Evolutionary conservation across 129 eudicot genomes (phyloP).

Genomic region (Tanacetum coccineum): DNA sequence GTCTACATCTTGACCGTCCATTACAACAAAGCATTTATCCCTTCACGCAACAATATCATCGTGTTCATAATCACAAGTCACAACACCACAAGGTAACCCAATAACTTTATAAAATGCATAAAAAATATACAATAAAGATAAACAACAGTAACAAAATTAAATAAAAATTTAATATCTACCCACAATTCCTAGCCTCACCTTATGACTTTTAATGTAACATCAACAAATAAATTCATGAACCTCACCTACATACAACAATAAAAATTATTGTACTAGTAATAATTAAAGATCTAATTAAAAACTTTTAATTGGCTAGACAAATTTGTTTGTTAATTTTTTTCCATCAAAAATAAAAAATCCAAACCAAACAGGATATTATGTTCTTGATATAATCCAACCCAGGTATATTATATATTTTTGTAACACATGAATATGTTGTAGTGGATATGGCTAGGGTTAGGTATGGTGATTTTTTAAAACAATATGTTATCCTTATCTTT

Average conservation of each 20-base stretch:
- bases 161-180: constrained; percentile 26
- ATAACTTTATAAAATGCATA: constrained; percentile 9
- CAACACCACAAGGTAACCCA: constrained; percentile 20
- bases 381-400: constrained; percentile 24
- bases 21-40: neutral
- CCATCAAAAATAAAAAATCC: constrained; percentile 10
- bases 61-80: constrained; percentile 12
- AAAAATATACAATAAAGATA: neutral
- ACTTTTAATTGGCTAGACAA: constrained; percentile 22
- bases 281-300: constrained; percentile 31
- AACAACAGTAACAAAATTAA: neutral
- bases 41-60: constrained; percentile 25
- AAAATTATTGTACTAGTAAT: neutral
- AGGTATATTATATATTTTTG: constrained; percentile 8
- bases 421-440: neutral
- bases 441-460: constrained; percentile 29
- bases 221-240: constrained; percentile 25
- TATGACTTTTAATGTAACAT: constrained; percentile 23
- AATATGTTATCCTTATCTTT: constrained; percentile 23
- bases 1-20: constrained; percentile 32
- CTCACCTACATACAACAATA: constrained; percentile 22
- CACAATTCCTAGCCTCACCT: constrained; percentile 19
- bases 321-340: constrained; percentile 16
- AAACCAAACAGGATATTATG: constrained; percentile 16
- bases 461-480: constrained; percentile 7